Conservation (phyloP, 192 early-diverging fungal species). For the Gonapodya sp. region DNA sequence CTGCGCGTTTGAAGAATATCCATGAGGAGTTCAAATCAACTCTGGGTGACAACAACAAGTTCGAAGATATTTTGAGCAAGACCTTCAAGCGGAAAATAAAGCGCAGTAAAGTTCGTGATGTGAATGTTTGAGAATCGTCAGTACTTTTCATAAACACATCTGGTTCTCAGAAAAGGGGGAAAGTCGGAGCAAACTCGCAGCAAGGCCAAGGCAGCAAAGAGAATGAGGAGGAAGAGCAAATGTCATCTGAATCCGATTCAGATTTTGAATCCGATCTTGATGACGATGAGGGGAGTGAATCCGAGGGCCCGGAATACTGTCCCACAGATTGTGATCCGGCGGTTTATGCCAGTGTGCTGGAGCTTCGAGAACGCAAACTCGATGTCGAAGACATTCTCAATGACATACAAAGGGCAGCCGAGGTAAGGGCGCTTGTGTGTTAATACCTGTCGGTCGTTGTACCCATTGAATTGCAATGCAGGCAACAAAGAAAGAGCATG, state of each 20-base stretch:
- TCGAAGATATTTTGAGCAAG: constrained; percentile 47
- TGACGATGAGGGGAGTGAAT: constrained; percentile 19
- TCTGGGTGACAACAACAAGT: constrained; percentile 48
- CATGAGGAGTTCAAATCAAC: constrained; percentile 35
- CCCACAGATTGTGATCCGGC: constrained; percentile 39
- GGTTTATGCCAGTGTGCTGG: constrained; percentile 26
- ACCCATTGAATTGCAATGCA: constrained; percentile 10
- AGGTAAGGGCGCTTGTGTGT: constrained; percentile 22
- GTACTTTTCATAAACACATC: neutral
- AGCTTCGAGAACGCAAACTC: constrained; percentile 36
- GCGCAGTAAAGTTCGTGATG: constrained; percentile 33
- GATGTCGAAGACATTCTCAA: constrained; percentile 44
- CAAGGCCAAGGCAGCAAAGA: constrained; percentile 32
- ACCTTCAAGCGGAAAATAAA: constrained; percentile 54
- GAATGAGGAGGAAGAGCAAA: constrained; percentile 37
- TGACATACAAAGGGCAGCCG: constrained; percentile 54
- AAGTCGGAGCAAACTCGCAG: neutral
- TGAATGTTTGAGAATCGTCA: neutral
- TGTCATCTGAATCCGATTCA: constrained; percentile 22
- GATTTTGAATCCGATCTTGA: constrained; percentile 23
- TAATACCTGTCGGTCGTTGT: neutral
- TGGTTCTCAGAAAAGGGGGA: constrained; percentile 19
- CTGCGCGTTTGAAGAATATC: constrained; percentile 37
- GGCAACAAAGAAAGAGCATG: constrained; percentile 54
- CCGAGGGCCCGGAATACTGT: constrained; percentile 32